Percentiles rank a stretch among this genome's conserved stretches.
Conservation (phyloP, 768 basidiomycete species). For the Suillus clintonianus region DNA sequence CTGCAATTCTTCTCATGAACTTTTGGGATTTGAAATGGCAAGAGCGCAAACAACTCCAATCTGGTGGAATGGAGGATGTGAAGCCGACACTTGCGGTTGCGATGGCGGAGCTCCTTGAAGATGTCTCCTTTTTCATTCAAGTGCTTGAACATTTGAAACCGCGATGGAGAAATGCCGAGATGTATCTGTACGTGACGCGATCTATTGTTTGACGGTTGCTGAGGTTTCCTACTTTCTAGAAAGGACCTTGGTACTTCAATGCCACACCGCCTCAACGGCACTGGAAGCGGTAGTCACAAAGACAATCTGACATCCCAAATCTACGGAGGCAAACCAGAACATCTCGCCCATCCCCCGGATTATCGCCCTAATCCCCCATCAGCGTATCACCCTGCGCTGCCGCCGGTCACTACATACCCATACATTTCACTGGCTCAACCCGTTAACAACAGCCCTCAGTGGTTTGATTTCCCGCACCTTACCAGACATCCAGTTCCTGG, state of each 20-base stretch:
- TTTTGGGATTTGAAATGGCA: conserved; percentile 60
- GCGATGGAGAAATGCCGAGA: conserved; percentile 35
- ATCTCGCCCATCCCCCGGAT: conserved; percentile 11
- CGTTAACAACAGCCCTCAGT: conserved; percentile 18
- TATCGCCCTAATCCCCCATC: conserved; percentile 12
- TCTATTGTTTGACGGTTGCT: conserved; percentile 30
- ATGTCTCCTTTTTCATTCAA: conserved; percentile 27
- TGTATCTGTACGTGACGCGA: conserved; percentile 35
- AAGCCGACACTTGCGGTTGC: conserved; percentile 29
- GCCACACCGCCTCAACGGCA: conserved; percentile 25
- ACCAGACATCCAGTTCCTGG: conserved; percentile 29
- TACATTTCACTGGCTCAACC: conserved; percentile 14
- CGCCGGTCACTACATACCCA: conserved; percentile 13
- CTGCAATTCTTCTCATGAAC: conserved; percentile 53
- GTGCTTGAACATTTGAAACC: conserved; percentile 26
- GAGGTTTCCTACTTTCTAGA: conserved; percentile 26
- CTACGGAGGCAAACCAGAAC: conserved; percentile 11
- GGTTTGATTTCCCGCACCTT: conserved; percentile 27
- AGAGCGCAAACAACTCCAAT: conserved; percentile 36
- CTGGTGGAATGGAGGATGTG: conserved; percentile 24
- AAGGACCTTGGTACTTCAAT: conserved; percentile 29
- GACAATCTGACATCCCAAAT: conserved; percentile 3
- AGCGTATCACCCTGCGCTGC: conserved; percentile 13
- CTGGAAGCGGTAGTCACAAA: conserved; percentile 19
- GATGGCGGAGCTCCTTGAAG: conserved; percentile 34